These are phyloP conservation scores for Candida ascalaphidarum DNA, from an alignment of 805 yeast genomes.

Conservation along the genomic window DNA sequence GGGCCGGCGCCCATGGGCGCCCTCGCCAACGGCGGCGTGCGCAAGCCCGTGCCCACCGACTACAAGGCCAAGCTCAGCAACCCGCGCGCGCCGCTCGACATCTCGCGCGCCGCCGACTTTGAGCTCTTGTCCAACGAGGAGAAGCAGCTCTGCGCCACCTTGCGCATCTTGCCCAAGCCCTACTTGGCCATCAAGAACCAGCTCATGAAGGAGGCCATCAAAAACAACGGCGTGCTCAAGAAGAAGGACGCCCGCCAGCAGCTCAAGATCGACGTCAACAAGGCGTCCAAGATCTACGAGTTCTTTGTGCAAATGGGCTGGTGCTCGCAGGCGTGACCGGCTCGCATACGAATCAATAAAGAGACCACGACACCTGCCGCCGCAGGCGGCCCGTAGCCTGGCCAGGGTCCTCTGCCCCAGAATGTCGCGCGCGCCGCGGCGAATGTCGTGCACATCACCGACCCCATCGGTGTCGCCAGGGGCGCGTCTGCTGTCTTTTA, in stretches of 20 bases:
- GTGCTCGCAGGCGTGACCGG: constrained; percentile 45
- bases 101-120: constrained; percentile 72
- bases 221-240: constrained; percentile 77
- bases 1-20: constrained; percentile 4
- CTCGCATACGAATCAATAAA: too few relatives aligned
- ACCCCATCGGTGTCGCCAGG: too few relatives aligned
- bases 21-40: too few relatives aligned
- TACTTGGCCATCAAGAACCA: constrained; percentile 88
- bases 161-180: constrained; percentile 87
- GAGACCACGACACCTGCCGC: too few relatives aligned
- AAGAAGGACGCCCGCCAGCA: constrained; percentile 81
- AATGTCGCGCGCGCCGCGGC: too few relatives aligned
- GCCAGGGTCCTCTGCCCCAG: too few relatives aligned
- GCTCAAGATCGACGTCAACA: constrained; percentile 75
- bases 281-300: constrained; percentile 83
- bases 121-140: constrained; percentile 83
- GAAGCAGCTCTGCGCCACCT: constrained; percentile 71
- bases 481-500: too few relatives aligned
- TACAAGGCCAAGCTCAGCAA: constrained; percentile 35
- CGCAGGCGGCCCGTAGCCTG: too few relatives aligned
- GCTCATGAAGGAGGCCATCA: constrained; percentile 76
- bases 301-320: constrained; percentile 91
- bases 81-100: constrained; percentile 50
- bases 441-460: too few relatives aligned
- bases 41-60: too few relatives aligned